Conservation (phyloP, 331 rosid species). For the Erythrophleum ivorense region DNA sequence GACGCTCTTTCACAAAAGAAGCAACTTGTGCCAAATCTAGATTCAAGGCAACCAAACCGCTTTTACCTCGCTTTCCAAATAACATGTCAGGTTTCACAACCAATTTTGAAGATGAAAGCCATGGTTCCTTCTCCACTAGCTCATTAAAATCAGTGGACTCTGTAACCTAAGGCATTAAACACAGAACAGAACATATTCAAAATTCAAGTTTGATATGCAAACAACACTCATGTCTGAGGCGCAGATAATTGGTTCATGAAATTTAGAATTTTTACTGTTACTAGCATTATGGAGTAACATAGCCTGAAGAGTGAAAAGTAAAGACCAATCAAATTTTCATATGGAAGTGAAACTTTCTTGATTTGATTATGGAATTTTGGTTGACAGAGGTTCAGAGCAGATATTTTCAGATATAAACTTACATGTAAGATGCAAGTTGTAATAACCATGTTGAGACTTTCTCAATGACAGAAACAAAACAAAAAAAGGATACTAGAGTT, state of each 20-base stretch:
- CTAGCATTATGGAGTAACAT: neutral
- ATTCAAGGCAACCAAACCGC: slow-evolving; percentile 97
- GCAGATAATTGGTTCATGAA: neutral
- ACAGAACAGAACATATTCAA: slow-evolving; percentile 24
- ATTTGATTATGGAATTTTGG: neutral
- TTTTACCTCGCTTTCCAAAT: slow-evolving; percentile 99
- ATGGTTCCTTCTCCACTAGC: slow-evolving; percentile 79
- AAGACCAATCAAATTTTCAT: neutral
- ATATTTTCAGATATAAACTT: slow-evolving; percentile 8
- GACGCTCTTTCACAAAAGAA: slow-evolving; percentile 81
- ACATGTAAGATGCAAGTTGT: neutral
- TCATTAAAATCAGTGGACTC: slow-evolving; percentile 81
- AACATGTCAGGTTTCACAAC: slow-evolving; percentile 99
- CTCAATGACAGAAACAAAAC: neutral
- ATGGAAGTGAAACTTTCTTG: slow-evolving; percentile 7
- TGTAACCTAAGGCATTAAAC: slow-evolving; percentile 54
- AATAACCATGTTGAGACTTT: neutral
- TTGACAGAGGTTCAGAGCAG: slow-evolving; percentile 5
- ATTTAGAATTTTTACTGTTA: neutral
- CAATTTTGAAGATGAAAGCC: slow-evolving; percentile 89
- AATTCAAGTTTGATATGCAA: slow-evolving; percentile 22
- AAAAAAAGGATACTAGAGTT: neutral
- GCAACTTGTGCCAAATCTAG: slow-evolving; percentile 85
- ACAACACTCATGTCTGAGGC: neutral
- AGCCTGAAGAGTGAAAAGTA: neutral